A percentile compares a stretch with the other conserved stretches of the same genome.
phyloP scores from a whole-genome alignment of 2,329 filamentous ascomycete species.

The Pestalotiopsis sp. region DNA sequence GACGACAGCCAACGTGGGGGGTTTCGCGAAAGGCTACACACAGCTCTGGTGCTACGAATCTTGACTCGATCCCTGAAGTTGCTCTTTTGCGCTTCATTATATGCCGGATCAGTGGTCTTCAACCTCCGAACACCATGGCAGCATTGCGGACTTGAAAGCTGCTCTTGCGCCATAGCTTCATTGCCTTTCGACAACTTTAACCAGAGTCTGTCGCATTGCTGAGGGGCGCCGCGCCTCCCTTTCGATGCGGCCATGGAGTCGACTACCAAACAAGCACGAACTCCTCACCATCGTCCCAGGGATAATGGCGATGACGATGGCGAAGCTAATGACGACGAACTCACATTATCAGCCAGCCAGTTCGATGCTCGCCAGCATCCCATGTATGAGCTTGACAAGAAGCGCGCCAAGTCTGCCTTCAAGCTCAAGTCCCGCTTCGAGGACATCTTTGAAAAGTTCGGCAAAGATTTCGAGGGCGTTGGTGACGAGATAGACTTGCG shows the following conservation, averaged over 20 bases:
- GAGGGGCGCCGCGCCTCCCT: neutral
- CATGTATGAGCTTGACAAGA: slow-evolving; percentile 60
- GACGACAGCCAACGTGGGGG: neutral
- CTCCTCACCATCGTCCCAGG: slow-evolving; percentile 43
- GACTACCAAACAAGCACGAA: slow-evolving; percentile 61
- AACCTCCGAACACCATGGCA: neutral
- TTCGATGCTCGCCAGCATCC: slow-evolving; percentile 52
- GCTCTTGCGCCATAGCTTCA: neutral
- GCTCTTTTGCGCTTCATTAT: neutral
- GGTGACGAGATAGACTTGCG: slow-evolving; percentile 88
- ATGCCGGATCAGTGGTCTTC: neutral
- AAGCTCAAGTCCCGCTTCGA: slow-evolving; percentile 85
- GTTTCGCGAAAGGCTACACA: neutral
- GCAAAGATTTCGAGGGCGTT: slow-evolving; percentile 77
- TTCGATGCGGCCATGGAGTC: slow-evolving; percentile 52
- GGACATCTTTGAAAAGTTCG: slow-evolving; percentile 87
- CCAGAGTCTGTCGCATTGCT: neutral
- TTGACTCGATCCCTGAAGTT: neutral
- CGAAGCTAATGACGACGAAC: slow-evolving; percentile 46
- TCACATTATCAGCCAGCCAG: slow-evolving; percentile 49
- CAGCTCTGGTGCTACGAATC: neutral
- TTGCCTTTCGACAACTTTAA: neutral
- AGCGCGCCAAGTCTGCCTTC: slow-evolving; percentile 67
- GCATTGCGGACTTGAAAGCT: neutral
- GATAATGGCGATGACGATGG: slow-evolving; percentile 42